Evolutionary conservation across 208 protist species (phyloP).

Genomic region (Porcisia hertigi): DNA sequence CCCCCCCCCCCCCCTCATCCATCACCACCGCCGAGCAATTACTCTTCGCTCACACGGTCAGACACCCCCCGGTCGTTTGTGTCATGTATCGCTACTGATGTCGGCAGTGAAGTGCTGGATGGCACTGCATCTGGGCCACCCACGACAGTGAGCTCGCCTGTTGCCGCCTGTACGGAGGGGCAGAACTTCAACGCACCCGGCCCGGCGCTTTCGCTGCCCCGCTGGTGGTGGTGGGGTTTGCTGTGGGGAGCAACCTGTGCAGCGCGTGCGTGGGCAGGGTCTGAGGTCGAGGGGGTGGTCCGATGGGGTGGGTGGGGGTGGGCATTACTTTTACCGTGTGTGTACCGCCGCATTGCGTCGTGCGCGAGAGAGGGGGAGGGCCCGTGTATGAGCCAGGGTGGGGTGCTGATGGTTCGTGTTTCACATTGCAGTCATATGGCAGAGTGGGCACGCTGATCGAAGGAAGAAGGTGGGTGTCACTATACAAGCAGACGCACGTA

Average conservation of each 20-base stretch:
- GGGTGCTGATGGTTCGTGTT: not conserved
- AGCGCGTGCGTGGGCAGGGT: not conserved
- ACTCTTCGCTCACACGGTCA: not conserved
- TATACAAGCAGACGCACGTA: too few species aligned
- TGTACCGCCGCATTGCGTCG: not conserved
- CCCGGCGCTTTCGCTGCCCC: not conserved
- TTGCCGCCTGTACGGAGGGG: not conserved
- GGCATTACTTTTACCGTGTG: not conserved
- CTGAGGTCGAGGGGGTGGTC: not conserved
- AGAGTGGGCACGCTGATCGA: too few species aligned
- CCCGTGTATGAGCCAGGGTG: not conserved
- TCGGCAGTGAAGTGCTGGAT: not conserved
- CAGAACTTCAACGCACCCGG: not conserved
- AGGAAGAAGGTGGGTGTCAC: too few species aligned
- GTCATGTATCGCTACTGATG: not conserved
- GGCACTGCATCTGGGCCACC: not conserved
- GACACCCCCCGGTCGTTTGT: not conserved
- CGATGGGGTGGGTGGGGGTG: not conserved
- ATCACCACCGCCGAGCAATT: not conserved
- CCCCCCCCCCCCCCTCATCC: not conserved
- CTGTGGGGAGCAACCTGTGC: not conserved
- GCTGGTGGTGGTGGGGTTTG: not conserved
- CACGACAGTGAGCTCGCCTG: not conserved
- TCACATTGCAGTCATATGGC: too few species aligned
- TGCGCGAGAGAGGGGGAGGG: not conserved